Percentiles rank a stretch among this genome's conserved stretches.
Evolutionary conservation across 2,329 filamentous ascomycete species (phyloP).

Genomic region (Epichloe sibirici): DNA sequence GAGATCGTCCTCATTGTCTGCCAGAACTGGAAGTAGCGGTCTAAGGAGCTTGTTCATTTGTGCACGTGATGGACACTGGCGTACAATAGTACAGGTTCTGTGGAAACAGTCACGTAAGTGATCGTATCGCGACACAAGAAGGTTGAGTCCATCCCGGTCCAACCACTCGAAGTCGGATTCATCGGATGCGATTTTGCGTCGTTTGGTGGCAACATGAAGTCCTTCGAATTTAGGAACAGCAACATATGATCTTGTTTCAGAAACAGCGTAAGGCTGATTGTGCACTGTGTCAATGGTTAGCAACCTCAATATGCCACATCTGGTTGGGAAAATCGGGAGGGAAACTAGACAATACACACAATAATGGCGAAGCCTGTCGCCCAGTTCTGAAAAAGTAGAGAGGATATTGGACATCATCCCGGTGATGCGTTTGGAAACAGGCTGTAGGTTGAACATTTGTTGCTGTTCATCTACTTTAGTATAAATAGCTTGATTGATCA

Average conservation of each 20-base stretch:
- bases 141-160: slow-evolving; percentile 12
- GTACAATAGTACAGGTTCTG: slow-evolving; percentile 12
- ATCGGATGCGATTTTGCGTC: slow-evolving; percentile 13
- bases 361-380: slow-evolving; percentile 14
- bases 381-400: slow-evolving; percentile 15
- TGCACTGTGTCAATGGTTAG: slow-evolving; percentile 1
- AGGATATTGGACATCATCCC: slow-evolving; percentile 19
- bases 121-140: slow-evolving; percentile 14
- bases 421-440: slow-evolving; percentile 12
- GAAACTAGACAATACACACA: slow-evolving; percentile 8
- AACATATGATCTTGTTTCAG: slow-evolving; percentile 14
- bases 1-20: slow-evolving; percentile 12
- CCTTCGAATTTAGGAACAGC: background rate
- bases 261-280: slow-evolving; percentile 13
- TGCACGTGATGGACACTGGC: slow-evolving; percentile 8
- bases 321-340: background rate
- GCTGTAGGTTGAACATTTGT: slow-evolving; percentile 13
- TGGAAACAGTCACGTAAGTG: slow-evolving; percentile 12
- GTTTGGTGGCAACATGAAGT: slow-evolving; percentile 15
- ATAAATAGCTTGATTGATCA: background rate
- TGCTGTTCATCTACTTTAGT: background rate
- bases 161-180: slow-evolving; percentile 15
- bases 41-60: slow-evolving; percentile 15
- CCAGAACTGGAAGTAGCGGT: slow-evolving; percentile 12
- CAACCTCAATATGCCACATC: background rate